These are phyloP conservation scores for Volutella citrinella DNA, from an alignment of 2,329 filamentous ascomycete genomes.

Conservation along the genomic window DNA sequence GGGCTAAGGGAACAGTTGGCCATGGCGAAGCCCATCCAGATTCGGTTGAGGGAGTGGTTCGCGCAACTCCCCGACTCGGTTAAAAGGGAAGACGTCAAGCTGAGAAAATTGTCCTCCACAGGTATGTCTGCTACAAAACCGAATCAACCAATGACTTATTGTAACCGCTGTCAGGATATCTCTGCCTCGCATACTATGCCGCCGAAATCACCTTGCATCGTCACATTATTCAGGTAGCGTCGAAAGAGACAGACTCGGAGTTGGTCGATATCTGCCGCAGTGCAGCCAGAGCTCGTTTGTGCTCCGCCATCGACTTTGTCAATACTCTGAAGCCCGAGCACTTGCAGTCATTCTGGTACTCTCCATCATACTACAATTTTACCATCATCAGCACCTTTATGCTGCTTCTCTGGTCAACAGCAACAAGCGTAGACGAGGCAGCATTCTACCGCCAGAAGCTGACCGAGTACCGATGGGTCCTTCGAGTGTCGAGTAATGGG, in stretches of 20 bases:
- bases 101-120: constrained; percentile 34
- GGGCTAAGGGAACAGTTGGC: constrained; percentile 32
- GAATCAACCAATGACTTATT: background rate
- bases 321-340: constrained; percentile 25
- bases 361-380: constrained; percentile 29
- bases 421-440: constrained; percentile 6
- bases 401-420: constrained; percentile 21
- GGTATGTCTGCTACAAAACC: background rate
- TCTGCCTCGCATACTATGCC: constrained; percentile 41
- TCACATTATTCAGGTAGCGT: constrained; percentile 33
- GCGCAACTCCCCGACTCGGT: constrained; percentile 39
- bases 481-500: constrained; percentile 6
- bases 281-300: constrained; percentile 29
- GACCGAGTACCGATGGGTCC: constrained; percentile 15
- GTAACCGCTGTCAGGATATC: constrained; percentile 27
- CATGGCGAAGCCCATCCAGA: constrained; percentile 44
- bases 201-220: constrained; percentile 43
- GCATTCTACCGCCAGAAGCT: constrained; percentile 10
- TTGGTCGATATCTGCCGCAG: constrained; percentile 10
- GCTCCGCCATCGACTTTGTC: constrained; percentile 29
- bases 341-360: constrained; percentile 34
- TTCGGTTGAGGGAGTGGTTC: constrained; percentile 44
- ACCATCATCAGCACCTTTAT: constrained; percentile 31
- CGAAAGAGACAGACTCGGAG: constrained; percentile 1
- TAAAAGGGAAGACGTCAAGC: constrained; percentile 37